Evolutionary conservation across 129 eudicot species (phyloP).

Genomic region (Solidago caesia): DNA sequence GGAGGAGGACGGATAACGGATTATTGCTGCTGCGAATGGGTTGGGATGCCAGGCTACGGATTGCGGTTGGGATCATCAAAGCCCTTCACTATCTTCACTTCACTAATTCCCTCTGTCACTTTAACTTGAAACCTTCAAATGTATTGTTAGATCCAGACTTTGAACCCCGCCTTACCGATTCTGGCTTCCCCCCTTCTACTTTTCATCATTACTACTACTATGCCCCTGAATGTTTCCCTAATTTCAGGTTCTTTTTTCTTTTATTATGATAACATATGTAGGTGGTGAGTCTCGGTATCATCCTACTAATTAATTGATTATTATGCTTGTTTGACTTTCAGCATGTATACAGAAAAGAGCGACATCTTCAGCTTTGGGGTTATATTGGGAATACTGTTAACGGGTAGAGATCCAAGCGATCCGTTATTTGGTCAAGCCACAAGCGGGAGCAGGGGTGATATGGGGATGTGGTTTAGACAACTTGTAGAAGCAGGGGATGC

Average conservation of each 20-base stretch:
- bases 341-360: slow-evolving; percentile 77
- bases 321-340: not conserved
- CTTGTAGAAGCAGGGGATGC: slow-evolving; percentile 75
- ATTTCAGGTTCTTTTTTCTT: slow-evolving; percentile 47
- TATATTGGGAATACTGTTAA: slow-evolving; percentile 68
- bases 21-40: slow-evolving; percentile 31
- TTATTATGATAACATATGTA: no score
- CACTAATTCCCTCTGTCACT: slow-evolving; percentile 53
- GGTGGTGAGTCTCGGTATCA: no score
- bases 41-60: slow-evolving; percentile 73
- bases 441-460: slow-evolving; percentile 46
- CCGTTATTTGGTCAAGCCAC: slow-evolving; percentile 44
- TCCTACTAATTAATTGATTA: not conserved
- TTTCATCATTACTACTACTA: slow-evolving; percentile 23
- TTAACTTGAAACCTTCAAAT: slow-evolving; percentile 75
- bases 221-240: slow-evolving; percentile 70
- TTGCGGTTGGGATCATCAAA: slow-evolving; percentile 80
- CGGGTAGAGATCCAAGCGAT: slow-evolving; percentile 77
- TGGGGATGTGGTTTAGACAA: slow-evolving; percentile 78
- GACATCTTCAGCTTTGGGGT: slow-evolving; percentile 88
- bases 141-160: slow-evolving; percentile 71
- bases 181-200: slow-evolving; percentile 39
- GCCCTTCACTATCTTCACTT: slow-evolving; percentile 79
- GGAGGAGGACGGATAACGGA: slow-evolving; percentile 38
- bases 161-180: slow-evolving; percentile 74